phyloP scores from a whole-genome alignment of 306 rosid genomes.

The Myrica gale region DNA sequence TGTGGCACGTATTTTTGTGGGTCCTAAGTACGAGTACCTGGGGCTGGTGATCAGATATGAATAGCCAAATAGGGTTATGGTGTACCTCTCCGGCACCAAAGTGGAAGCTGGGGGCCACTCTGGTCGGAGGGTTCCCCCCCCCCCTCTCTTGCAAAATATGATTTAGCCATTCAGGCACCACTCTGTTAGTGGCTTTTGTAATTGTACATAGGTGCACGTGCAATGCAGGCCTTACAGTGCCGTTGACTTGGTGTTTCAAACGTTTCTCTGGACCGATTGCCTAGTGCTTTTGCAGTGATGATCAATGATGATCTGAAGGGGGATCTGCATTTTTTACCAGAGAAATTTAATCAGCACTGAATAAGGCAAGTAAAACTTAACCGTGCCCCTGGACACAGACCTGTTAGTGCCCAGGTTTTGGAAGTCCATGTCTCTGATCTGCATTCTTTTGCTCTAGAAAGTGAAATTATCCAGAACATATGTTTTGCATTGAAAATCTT shows the following conservation, averaged over 20 bases:
- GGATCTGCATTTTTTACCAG: conserved; percentile 10
- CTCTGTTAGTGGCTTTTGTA: neutral
- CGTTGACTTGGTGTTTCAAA: conserved; percentile 45
- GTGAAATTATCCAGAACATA: too few relatives aligned
- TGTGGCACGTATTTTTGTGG: neutral
- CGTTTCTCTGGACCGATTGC: conserved; percentile 28
- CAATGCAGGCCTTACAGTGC: conserved; percentile 25
- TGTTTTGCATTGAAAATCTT: too few relatives aligned
- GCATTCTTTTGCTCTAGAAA: too few relatives aligned
- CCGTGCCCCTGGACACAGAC: neutral
- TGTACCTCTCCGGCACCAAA: neutral
- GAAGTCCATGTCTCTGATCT: neutral
- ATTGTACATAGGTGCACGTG: conserved; percentile 36
- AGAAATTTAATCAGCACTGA: conserved; percentile 5
- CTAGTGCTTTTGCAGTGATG: conserved; percentile 13
- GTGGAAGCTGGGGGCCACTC: neutral
- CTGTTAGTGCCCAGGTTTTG: neutral
- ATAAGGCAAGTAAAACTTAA: neutral
- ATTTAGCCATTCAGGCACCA: neutral
- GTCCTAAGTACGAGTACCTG: neutral
- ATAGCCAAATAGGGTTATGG: conserved; percentile 12
- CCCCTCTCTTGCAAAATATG: neutral
- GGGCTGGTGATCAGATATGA: too few relatives aligned
- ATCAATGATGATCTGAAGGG: conserved; percentile 19
- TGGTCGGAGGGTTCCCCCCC: neutral